phyloP scores from a whole-genome alignment of 164 flowering plant genomes.

The Liquidambar formosana region DNA sequence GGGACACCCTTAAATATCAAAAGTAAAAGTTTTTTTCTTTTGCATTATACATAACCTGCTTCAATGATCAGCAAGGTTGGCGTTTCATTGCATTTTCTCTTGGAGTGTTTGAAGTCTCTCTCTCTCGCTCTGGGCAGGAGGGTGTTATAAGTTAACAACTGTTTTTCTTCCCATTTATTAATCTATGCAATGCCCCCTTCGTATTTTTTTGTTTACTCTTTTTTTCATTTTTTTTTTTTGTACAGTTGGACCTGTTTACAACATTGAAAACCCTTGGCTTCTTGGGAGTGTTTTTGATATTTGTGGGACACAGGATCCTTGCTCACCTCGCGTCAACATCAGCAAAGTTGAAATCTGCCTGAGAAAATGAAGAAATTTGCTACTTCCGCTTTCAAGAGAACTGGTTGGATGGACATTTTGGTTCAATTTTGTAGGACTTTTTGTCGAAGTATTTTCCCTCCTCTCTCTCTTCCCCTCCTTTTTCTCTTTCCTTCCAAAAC shows the following conservation, averaged over 20 bases:
- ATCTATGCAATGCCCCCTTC: too few relatives aligned
- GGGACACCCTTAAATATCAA: not conserved
- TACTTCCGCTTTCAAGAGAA: not conserved
- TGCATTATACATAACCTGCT: too few relatives aligned
- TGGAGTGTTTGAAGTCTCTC: too few relatives aligned
- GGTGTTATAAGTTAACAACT: not conserved
- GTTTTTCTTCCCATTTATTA: not conserved
- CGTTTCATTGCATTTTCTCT: too few relatives aligned
- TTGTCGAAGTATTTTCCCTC: not conserved
- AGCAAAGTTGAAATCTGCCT: slow-evolving; percentile 83
- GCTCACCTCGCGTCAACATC: slow-evolving; percentile 79
- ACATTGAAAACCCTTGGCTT: slow-evolving; percentile 79
- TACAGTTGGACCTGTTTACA: slow-evolving; percentile 89
- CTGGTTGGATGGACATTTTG: not conserved
- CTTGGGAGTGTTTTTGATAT: slow-evolving; percentile 69
- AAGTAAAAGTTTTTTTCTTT: too few relatives aligned
- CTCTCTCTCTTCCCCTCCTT: too few relatives aligned
- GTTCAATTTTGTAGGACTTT: slow-evolving; percentile 26
- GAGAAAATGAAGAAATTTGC: slow-evolving; percentile 7
- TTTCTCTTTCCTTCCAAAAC: too few relatives aligned
- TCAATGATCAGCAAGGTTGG: too few relatives aligned
- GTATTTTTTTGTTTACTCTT: not conserved
- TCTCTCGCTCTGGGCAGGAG: too few relatives aligned
- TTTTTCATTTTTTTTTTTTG: slow-evolving; percentile 2
- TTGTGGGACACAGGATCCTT: slow-evolving; percentile 85